Conservation (phyloP, 2,329 filamentous ascomycete species). For the Cordyceps javanica region DNA sequence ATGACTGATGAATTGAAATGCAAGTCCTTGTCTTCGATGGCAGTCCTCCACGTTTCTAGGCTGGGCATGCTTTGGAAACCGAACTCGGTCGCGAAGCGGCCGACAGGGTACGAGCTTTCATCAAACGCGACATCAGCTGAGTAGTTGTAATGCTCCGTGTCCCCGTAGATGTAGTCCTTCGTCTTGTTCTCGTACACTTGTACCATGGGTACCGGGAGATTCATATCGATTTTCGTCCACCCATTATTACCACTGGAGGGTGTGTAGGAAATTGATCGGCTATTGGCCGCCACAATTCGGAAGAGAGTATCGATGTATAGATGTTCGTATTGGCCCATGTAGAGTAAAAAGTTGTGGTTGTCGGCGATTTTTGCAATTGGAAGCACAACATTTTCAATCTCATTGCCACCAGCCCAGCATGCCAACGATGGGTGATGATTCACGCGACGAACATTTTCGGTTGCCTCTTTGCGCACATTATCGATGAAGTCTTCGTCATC, state of each 20-base stretch:
- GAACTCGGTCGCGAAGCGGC: conserved; percentile 10
- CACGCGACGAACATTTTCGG: conserved; percentile 54
- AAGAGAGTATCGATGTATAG: conserved; percentile 9
- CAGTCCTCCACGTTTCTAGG: conserved; percentile 3
- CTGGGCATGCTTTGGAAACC: conserved; percentile 13
- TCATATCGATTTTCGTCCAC: conserved; percentile 7
- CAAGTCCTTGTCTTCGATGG: conserved; percentile 4
- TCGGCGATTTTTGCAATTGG: conserved; percentile 9
- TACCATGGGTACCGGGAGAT: conserved; percentile 8
- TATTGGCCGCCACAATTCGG: conserved; percentile 3
- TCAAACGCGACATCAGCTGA: neutral
- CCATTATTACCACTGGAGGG: conserved; percentile 12
- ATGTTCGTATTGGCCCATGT: conserved; percentile 10
- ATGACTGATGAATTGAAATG: conserved; percentile 11
- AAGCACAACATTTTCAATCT: conserved; percentile 52
- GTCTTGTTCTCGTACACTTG: conserved; percentile 10
- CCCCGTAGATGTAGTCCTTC: neutral
- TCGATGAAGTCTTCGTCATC: conserved; percentile 46
- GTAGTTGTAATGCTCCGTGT: conserved; percentile 13
- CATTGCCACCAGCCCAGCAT: conserved; percentile 51
- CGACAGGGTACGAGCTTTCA: conserved; percentile 3
- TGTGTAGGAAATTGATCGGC: conserved; percentile 10
- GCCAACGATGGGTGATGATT: conserved; percentile 55
- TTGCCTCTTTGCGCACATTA: conserved; percentile 48
- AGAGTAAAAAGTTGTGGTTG: neutral